phyloP scores from a whole-genome alignment of 306 rosid species.

The Carpinus viminea region DNA sequence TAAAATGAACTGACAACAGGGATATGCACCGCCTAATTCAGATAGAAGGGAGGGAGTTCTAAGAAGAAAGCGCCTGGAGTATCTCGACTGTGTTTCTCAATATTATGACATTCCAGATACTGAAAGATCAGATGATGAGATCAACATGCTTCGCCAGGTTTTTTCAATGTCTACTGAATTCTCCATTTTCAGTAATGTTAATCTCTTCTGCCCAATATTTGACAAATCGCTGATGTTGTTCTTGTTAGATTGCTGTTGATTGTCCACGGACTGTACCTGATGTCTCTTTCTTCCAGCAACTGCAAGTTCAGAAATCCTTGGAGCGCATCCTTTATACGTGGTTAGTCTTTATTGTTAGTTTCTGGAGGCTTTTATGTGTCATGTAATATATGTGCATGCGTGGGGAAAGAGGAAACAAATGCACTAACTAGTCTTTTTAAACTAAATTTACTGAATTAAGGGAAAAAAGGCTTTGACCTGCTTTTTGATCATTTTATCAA shows the following conservation, averaged over 20 bases:
- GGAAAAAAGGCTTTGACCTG: constrained; percentile 10
- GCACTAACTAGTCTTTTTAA: not conserved
- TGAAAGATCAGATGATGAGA: constrained; percentile 92
- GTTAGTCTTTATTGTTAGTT: constrained; percentile 39
- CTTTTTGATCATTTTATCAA: not conserved
- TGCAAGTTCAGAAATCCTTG: constrained; percentile 85
- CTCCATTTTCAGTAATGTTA: constrained; percentile 16
- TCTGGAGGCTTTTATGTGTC: constrained; percentile 6
- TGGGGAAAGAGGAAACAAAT: not conserved
- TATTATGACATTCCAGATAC: constrained; percentile 84
- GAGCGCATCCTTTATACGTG: constrained; percentile 94
- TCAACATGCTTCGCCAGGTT: constrained; percentile 99
- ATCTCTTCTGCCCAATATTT: constrained; percentile 14
- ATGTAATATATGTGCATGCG: constrained; percentile 2
- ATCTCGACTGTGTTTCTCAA: constrained; percentile 89
- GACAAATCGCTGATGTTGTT: constrained; percentile 14
- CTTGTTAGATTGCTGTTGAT: constrained; percentile 77
- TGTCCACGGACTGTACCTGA: constrained; percentile 98
- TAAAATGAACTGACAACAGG: constrained; percentile 90
- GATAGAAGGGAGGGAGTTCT: constrained; percentile 97
- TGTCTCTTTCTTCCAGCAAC: constrained; percentile 83
- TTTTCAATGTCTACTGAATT: constrained; percentile 16
- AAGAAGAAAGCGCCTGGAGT: constrained; percentile 90
- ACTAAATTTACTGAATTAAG: not conserved
- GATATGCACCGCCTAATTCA: constrained; percentile 99